Evolutionary conservation across 2,329 filamentous ascomycete genomes (phyloP), one percentile per base, ranked within the genome.

Genomic region (Aureobasidium subglaciale): DNA sequence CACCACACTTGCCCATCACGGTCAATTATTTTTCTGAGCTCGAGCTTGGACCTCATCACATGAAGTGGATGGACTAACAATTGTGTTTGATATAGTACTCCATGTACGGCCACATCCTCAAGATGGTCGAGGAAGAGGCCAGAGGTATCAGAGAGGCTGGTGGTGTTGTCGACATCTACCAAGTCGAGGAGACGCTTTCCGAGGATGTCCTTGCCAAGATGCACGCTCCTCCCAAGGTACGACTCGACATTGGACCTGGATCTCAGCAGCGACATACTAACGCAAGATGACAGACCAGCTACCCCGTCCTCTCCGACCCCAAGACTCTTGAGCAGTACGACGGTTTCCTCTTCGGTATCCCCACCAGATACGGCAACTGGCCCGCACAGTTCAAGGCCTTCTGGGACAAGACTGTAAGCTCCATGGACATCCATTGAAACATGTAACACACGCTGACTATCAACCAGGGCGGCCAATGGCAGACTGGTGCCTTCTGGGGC

Each of bases 311-410:
- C 25, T n/a, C 13, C 10, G 42, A 56, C 54, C 54, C 54, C 42
- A 27, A 32, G 25, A 27, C 22, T 11, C 42, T 59, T 24, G 56
- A 58, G 43, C 61, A 77, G 53, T 97, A 95, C 76, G 91, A 97
- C 68, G 93, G 78, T 63, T 85, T 96, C 78, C 85, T 99, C 61
- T 81, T 97, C 66, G 93, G 93, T 63, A 93, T 97, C 71, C 93
- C 93, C 58, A 99, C 93, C 50, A 84, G 93, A 63, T 99, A 89
- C 77, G 93, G 54, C 24, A 97, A 95, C 83, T 96, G 96, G 81
- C 91, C 92, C 46, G 88, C 86, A 16, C 93, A 99, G 77, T 96
- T 88, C 88, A 96, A 93, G 80, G 68, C 83, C 38, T 92, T 90
- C 80, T 95, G 90, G 88, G 93, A 99, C 78, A 81, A 82, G 74